Evolutionary conservation across 805 yeast genomes (phyloP).

Genomic region (Candida quercuum): DNA sequence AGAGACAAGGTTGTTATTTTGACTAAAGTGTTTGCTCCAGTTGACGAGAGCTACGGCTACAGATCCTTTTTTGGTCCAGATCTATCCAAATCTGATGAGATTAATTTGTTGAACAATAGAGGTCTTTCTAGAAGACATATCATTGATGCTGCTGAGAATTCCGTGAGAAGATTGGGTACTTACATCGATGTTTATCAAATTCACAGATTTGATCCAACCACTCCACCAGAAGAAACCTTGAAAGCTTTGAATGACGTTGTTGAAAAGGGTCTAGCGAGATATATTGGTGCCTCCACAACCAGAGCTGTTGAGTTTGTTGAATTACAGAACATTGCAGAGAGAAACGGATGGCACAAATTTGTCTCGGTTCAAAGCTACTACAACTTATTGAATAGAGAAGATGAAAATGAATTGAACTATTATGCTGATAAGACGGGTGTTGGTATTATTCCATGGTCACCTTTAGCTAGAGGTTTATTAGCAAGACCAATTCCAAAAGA

Average conservation of each 20-base stretch:
- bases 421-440: constrained; percentile 47
- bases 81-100: not conserved
- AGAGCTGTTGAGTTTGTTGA: constrained; percentile 47
- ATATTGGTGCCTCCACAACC: constrained; percentile 63
- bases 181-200: constrained; percentile 46
- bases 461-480: constrained; percentile 47
- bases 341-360: constrained; percentile 51
- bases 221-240: constrained; percentile 50
- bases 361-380: constrained; percentile 55
- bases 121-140: constrained; percentile 45
- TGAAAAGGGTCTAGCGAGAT: constrained; percentile 40
- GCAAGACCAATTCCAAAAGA: constrained; percentile 37
- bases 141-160: constrained; percentile 35
- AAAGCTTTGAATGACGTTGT: constrained; percentile 47
- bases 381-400: constrained; percentile 51
- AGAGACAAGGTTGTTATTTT: constrained; percentile 48
- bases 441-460: constrained; percentile 58
- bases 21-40: constrained; percentile 35
- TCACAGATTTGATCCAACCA: constrained; percentile 41
- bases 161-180: constrained; percentile 38
- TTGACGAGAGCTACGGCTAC: constrained; percentile 21
- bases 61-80: constrained; percentile 1
- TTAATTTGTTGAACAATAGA: constrained; percentile 21
- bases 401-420: constrained; percentile 56
- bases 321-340: constrained; percentile 51